A percentile compares a stretch with the other conserved stretches of the same genome.
Evolutionary conservation across 345 rosid genomes (phyloP).

Genomic region (Salix purpurea): DNA sequence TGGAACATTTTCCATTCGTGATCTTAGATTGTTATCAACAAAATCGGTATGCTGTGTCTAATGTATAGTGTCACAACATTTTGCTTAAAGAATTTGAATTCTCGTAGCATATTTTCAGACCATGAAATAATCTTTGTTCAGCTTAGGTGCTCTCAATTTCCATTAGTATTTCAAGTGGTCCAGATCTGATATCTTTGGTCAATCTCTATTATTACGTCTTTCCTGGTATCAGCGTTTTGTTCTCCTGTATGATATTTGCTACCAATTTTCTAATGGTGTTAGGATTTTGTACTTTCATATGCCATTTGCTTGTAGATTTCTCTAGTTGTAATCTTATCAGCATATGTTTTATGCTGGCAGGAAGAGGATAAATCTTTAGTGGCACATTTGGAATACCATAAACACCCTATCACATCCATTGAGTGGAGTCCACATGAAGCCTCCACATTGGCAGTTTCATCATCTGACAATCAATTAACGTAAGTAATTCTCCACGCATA

Average conservation of each 20-base stretch:
- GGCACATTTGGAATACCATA: conserved; percentile 90
- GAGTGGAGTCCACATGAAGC: conserved; percentile 95
- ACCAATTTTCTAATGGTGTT: background rate
- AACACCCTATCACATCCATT: conserved; percentile 81
- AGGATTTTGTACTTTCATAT: background rate
- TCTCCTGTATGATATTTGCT: background rate
- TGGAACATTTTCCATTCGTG: conserved; percentile 86
- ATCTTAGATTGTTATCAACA: conserved; percentile 57
- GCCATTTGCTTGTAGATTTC: background rate
- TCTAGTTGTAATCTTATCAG: background rate
- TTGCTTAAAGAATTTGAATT: background rate
- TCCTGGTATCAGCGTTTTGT: background rate
- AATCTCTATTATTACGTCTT: background rate
- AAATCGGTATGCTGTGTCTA: conserved; percentile 5
- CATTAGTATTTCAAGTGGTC: background rate
- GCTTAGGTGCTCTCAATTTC: background rate
- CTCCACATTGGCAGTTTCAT: conserved; percentile 80
- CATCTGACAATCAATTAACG: conserved; percentile 87
- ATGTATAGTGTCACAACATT: background rate
- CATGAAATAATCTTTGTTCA: background rate
- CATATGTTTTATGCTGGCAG: conserved; percentile 28
- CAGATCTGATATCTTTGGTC: background rate
- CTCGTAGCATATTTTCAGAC: background rate
- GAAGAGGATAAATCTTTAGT: conserved; percentile 63
- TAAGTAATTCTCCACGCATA: conserved; percentile 28